Evolutionary conservation across 2,329 filamentous ascomycete genomes (phyloP).

Genomic region (Pseudocercospora fuligena): DNA sequence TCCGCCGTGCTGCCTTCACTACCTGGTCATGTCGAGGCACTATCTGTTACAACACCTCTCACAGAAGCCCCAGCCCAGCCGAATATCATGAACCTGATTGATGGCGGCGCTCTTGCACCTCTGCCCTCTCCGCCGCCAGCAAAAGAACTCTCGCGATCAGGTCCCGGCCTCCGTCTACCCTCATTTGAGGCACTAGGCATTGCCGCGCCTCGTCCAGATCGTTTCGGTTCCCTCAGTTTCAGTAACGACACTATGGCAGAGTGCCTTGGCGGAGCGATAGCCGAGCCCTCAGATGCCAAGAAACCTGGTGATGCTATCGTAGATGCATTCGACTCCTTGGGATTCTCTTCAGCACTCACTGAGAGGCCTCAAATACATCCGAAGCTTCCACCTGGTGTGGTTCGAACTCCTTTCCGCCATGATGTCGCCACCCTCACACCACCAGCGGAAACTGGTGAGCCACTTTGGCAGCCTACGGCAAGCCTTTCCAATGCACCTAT

Average conservation of each 20-base stretch:
- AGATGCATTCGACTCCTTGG: slow-evolving; percentile 21
- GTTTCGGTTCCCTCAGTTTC: slow-evolving; percentile 36
- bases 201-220: slow-evolving; percentile 52
- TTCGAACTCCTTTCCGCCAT: slow-evolving; percentile 39
- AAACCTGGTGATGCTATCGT: slow-evolving; percentile 15
- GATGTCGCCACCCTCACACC: slow-evolving; percentile 52
- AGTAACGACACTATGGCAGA: slow-evolving; percentile 18
- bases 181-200: slow-evolving; percentile 60
- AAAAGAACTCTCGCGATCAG: slow-evolving; percentile 26
- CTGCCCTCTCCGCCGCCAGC: slow-evolving; percentile 19
- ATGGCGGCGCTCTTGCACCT: slow-evolving; percentile 38
- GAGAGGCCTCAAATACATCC: slow-evolving; percentile 14
- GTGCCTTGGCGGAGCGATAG: slow-evolving; percentile 10
- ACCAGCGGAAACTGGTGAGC: slow-evolving; percentile 48
- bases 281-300: neutral
- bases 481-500: slow-evolving; percentile 43
- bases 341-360: slow-evolving; percentile 9
- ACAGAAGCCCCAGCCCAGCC: slow-evolving; percentile 18
- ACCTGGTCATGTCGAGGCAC: slow-evolving; percentile 21
- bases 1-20: slow-evolving; percentile 21
- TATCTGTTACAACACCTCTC: slow-evolving; percentile 31
- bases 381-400: slow-evolving; percentile 28
- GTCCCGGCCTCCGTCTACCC: slow-evolving; percentile 55
- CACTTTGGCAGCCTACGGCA: slow-evolving; percentile 47
- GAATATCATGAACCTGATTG: slow-evolving; percentile 34